Conservation (phyloP, 495 filamentous ascomycete genomes). For the Xylaria castorea region DNA sequence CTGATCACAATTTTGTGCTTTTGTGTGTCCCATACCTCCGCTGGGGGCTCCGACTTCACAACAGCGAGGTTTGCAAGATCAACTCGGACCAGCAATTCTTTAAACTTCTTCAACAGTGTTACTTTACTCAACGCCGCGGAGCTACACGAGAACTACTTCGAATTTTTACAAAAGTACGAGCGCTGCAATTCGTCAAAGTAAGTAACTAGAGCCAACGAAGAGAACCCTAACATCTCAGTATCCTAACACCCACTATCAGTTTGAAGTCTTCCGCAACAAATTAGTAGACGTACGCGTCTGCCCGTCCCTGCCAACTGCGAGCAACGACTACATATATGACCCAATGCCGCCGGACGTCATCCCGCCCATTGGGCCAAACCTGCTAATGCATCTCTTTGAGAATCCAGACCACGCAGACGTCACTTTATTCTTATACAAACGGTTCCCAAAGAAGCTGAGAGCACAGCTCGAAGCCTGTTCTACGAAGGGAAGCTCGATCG, state of each 20-base stretch:
- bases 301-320: constrained; percentile 4
- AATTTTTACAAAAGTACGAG: constrained; percentile 6
- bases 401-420: constrained; percentile 21
- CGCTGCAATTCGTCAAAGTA: constrained; percentile 14
- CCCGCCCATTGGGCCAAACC: constrained; percentile 14
- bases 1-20: constrained; percentile 16
- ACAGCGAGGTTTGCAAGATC: constrained; percentile 16
- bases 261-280: constrained; percentile 21
- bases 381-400: constrained; percentile 21
- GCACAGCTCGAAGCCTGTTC: constrained; percentile 20
- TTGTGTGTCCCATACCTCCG: constrained; percentile 20
- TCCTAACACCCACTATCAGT: not conserved
- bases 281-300: constrained; percentile 14
- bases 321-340: constrained; percentile 9
- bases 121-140: constrained; percentile 5
- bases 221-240: not conserved
- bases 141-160: not conserved
- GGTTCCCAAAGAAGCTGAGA: constrained; percentile 14
- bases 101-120: constrained; percentile 14
- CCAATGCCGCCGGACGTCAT: constrained; percentile 16
- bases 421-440: constrained; percentile 4
- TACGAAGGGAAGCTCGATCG: constrained; percentile 17
- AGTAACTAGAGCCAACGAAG: not conserved
- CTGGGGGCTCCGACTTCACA: constrained; percentile 18
- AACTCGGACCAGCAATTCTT: constrained; percentile 22